Percentiles rank a stretch among this genome's conserved stretches.
phyloP scores from a whole-genome alignment of 202 grass and related monocot genomes.

The Cymbopogon flexuosus region DNA sequence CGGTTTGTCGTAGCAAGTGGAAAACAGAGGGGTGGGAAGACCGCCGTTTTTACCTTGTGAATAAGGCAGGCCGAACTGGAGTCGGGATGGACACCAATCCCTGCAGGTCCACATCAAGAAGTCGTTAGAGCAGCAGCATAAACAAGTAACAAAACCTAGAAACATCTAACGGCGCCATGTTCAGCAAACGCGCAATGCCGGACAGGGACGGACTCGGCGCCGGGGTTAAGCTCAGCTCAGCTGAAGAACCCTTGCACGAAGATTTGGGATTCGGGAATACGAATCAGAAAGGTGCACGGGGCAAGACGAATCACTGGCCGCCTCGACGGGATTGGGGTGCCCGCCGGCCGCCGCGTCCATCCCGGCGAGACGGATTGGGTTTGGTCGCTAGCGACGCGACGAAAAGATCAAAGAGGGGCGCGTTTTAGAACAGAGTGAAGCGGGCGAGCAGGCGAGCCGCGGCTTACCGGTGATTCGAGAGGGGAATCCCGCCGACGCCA shows the following conservation, averaged over 20 bases:
- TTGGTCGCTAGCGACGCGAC: background rate
- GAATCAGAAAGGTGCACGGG: background rate
- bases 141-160: background rate
- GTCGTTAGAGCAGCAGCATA: background rate
- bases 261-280: background rate
- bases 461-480: background rate
- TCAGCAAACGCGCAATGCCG: background rate
- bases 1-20: background rate
- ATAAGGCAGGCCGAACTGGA: background rate
- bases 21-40: background rate
- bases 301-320: background rate
- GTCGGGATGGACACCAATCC: background rate
- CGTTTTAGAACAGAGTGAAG: background rate
- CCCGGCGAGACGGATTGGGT: background rate
- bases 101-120: conserved; percentile 12
- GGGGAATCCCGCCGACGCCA: background rate
- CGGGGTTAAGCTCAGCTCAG: background rate
- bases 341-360: background rate
- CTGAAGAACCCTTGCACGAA: background rate
- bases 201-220: background rate
- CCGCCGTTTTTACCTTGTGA: conserved; percentile 1
- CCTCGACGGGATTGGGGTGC: background rate
- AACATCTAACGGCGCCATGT: background rate
- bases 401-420: background rate
- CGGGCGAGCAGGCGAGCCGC: background rate